Conservation (phyloP, 164 flowering plant genomes). For the Stephania japonica region DNA sequence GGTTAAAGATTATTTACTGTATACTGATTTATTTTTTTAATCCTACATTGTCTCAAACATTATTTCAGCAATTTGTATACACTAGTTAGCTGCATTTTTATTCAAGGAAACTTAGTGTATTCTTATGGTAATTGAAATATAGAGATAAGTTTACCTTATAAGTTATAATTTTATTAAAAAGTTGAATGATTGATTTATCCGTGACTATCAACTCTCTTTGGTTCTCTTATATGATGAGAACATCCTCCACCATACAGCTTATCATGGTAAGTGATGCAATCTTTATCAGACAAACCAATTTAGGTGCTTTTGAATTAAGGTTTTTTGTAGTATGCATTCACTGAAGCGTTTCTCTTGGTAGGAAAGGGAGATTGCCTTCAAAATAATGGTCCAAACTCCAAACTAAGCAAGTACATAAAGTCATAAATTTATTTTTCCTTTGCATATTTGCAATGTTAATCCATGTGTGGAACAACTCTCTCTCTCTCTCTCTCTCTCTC, state of each 20-base stretch:
- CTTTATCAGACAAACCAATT: too few species aligned
- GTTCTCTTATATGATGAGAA: too few species aligned
- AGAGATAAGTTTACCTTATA: neutral
- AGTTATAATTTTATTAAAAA: too few species aligned
- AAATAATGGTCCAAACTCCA: neutral
- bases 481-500: neutral
- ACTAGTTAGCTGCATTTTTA: neutral
- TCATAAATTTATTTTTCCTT: neutral
- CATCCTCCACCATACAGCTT: too few species aligned
- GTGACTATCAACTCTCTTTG: neutral
- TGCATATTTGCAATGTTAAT: neutral
- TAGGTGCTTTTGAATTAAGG: neutral
- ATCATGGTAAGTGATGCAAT: too few species aligned
- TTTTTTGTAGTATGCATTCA: too few species aligned
- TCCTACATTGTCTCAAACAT: neutral
- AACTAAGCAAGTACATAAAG: neutral
- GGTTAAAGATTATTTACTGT: slow-evolving; percentile 33
- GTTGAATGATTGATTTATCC: neutral
- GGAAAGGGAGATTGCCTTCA: neutral
- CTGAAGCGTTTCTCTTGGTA: neutral
- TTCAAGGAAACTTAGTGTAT: neutral
- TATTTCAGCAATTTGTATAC: neutral
- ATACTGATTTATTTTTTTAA: neutral
- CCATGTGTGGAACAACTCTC: neutral
- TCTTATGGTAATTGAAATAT: neutral